A percentile compares a stretch with the other conserved stretches of the same genome.
Evolutionary conservation across 2,329 filamentous ascomycete species (phyloP).

Genomic region (Aspergillus sp.): DNA sequence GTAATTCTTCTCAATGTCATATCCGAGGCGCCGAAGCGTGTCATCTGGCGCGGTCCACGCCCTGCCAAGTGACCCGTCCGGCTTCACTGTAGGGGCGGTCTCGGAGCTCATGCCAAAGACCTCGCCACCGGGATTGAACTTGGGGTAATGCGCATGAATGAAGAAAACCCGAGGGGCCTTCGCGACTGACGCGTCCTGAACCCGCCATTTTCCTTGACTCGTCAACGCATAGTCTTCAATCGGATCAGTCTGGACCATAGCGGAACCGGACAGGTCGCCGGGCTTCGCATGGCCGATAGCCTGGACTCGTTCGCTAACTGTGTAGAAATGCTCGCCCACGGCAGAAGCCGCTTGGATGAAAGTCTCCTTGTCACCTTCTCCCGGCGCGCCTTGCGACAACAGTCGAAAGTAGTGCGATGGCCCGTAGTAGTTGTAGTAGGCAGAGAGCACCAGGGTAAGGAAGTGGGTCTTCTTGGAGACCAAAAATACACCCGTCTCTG

Average conservation of each 20-base stretch:
- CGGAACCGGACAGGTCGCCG: conserved; percentile 23
- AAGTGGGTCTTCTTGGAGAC: conserved; percentile 29
- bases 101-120: conserved; percentile 32
- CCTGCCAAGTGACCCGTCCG: conserved; percentile 27
- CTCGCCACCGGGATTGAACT: conserved; percentile 32
- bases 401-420: conserved; percentile 31
- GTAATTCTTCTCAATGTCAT: conserved; percentile 30
- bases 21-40: conserved; percentile 27
- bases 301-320: conserved; percentile 28
- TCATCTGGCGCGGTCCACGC: conserved; percentile 29
- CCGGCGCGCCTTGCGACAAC: conserved; percentile 29
- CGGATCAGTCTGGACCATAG: conserved; percentile 31
- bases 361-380: conserved; percentile 33
- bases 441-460: conserved; percentile 24
- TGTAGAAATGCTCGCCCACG: conserved; percentile 24
- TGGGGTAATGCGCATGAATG: conserved; percentile 34
- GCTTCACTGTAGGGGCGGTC: conserved; percentile 25
- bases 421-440: conserved; percentile 30
- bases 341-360: conserved; percentile 28
- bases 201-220: conserved; percentile 23
- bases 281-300: conserved; percentile 23
- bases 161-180: conserved; percentile 28
- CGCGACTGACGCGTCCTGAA: conserved; percentile 22
- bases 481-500: conserved; percentile 28
- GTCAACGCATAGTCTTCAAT: conserved; percentile 27